Evolutionary conservation across 345 rosid genomes (phyloP), one percentile per base, ranked within the genome.

Genomic region (Euphorbia peplus): DNA sequence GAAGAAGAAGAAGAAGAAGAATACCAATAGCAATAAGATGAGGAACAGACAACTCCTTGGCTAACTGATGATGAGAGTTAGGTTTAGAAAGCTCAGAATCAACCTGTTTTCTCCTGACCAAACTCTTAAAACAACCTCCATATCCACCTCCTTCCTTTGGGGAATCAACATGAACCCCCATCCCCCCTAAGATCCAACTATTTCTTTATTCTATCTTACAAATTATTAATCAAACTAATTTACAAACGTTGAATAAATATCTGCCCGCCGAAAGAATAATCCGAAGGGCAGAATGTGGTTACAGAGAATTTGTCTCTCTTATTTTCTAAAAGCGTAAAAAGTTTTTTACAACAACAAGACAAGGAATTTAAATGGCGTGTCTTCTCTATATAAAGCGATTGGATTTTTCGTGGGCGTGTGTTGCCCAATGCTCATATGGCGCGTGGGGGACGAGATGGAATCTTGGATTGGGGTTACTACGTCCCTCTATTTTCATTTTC

Each of bases 1-100:
- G 21, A 37, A 50, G 44, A 18, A 58, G 5, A 25, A 4, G 9
- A 15, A 1, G 37, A 41, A 15, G n/a, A n/a, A n/a, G n/a, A 32
- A 11, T 66, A 75, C 79, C 79, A 66, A 75, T 75, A 50, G 79
- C 79, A 52, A 70, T 70, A 60, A 75, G 79, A 32, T 75, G 75
- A 66, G 28, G 68, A 61, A 75, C 64, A 46, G 79, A 70, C 63
- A 75, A 35, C 68, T 65, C 79, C 75, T 75, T 75, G 64, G 79
- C 79, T 61, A 75, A 66, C 60, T 66, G 71, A 24, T 29, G 71
- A 39, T 61, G 68, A 50, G 71, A 66, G 57, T 39, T 58, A 24
- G 56, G 63, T 51, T 75, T 70, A 6, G 5, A 67, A 61, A 70
- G 68, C n/a, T 15, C 68, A 55, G 79, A 75, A 70, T 75, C 79